Percentiles rank a stretch among this genome's conserved stretches.
phyloP scores from a whole-genome alignment of 371 early-diverging fungal species.

The Nematocida sp. region DNA sequence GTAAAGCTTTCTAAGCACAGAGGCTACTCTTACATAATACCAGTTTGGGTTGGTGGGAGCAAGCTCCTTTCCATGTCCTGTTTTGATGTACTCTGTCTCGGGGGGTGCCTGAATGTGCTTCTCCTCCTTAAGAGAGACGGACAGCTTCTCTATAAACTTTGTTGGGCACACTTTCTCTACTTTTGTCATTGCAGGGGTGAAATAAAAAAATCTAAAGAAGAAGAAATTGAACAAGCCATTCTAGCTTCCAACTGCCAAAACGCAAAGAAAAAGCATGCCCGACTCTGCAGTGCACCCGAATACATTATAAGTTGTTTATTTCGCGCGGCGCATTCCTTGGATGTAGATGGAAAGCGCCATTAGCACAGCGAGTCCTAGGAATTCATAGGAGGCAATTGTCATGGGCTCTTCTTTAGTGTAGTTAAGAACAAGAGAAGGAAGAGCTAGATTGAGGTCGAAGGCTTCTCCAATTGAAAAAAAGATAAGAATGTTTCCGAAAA shows the following conservation, averaged over 20 bases:
- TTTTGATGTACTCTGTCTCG: conserved; percentile 62
- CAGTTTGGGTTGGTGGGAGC: conserved; percentile 60
- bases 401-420: no score
- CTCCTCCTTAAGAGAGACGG: conserved; percentile 52
- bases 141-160: conserved; percentile 53
- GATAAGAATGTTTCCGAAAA: no score
- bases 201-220: conserved; percentile 48
- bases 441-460: no score
- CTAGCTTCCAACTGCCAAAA: conserved; percentile 6
- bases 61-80: conserved; percentile 60
- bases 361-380: no score
- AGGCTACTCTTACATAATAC: conserved; percentile 62
- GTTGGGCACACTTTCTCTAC: conserved; percentile 58
- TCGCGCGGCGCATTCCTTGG: no score
- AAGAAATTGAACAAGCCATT: no score
- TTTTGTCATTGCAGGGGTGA: conserved; percentile 57
- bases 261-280: neutral
- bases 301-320: no score
- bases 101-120: conserved; percentile 51
- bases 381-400: no score
- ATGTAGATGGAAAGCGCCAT: no score
- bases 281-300: neutral
- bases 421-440: no score
- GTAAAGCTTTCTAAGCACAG: conserved; percentile 58
- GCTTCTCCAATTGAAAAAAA: no score